Conservation (phyloP, 352 stramenopile genomes). For the Phytopythium montanum region DNA sequence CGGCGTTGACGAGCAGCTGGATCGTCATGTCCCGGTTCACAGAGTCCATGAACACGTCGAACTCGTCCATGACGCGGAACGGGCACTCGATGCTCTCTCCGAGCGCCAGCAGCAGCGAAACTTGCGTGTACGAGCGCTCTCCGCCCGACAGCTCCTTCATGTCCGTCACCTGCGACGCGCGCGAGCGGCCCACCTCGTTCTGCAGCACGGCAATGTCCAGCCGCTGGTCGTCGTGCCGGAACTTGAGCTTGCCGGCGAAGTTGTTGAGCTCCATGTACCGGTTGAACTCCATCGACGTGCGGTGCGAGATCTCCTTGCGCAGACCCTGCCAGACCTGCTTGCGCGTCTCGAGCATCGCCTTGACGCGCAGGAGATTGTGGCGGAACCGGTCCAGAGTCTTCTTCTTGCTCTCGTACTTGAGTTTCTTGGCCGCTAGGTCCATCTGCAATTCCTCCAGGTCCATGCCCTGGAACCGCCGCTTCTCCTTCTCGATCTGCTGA, state of each 20-base stretch:
- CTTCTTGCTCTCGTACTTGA: constrained; percentile 73
- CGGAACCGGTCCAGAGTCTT: constrained; percentile 54
- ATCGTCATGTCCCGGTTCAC: constrained; percentile 96
- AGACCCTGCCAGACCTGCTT: constrained; percentile 73
- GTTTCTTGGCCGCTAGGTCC: constrained; percentile 68
- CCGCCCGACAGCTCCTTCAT: constrained; percentile 97
- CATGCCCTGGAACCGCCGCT: constrained; percentile 77
- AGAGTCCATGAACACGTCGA: constrained; percentile 99
- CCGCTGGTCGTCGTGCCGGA: constrained; percentile 67
- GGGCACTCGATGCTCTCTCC: constrained; percentile 89
- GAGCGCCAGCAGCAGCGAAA: constrained; percentile 95
- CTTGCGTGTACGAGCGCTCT: constrained; percentile 95
- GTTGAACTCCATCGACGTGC: constrained; percentile 82
- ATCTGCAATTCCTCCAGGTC: constrained; percentile 68
- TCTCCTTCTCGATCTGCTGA: constrained; percentile 71
- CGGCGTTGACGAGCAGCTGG: constrained; percentile 89
- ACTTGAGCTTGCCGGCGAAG: constrained; percentile 82
- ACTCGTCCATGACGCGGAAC: constrained; percentile 98
- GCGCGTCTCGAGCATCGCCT: constrained; percentile 71
- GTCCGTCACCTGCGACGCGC: constrained; percentile 89
- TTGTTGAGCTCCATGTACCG: constrained; percentile 83
- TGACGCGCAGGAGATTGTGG: constrained; percentile 57
- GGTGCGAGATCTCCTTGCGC: constrained; percentile 73
- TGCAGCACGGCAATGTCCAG: constrained; percentile 80
- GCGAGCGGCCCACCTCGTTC: constrained; percentile 67